Evolutionary conservation across 257 asterid genomes (phyloP).

Genomic region (Petunia axillaris): DNA sequence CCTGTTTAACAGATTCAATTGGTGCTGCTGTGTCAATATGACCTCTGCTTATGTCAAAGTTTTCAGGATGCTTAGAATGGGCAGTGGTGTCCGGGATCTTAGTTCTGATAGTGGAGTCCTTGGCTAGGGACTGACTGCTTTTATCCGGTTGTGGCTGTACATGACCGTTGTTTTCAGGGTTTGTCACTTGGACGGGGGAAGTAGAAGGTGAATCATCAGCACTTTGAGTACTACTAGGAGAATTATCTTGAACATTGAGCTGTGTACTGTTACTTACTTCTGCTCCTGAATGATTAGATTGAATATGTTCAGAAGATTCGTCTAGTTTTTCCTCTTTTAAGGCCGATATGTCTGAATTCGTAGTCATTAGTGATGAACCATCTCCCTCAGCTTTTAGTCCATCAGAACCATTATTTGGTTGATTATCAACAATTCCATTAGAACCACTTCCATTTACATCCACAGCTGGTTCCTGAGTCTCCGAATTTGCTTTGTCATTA

Average conservation of each 20-base stretch:
- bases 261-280: conserved; percentile 21
- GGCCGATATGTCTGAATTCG: conserved; percentile 15
- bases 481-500: conserved; percentile 34
- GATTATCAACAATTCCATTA: background rate
- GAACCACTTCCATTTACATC: background rate
- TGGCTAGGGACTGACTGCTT: conserved; percentile 25
- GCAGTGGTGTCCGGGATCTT: conserved; percentile 29
- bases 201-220: conserved; percentile 34
- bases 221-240: conserved; percentile 2
- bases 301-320: conserved; percentile 22
- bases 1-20: conserved; percentile 79
- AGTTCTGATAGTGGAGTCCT: conserved; percentile 33
- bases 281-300: conserved; percentile 37
- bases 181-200: conserved; percentile 41
- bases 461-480: background rate
- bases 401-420: background rate
- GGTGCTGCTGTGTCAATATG: conserved; percentile 76
- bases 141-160: background rate
- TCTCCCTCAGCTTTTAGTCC: background rate
- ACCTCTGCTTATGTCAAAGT: conserved; percentile 37
- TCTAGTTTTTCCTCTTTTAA: conserved; percentile 28
- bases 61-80: conserved; percentile 37
- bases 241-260: background rate
- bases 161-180: conserved; percentile 20
- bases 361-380: background rate